phyloP scores from a whole-genome alignment of 2,329 filamentous ascomycete species.

The Aspergillus latus region DNA sequence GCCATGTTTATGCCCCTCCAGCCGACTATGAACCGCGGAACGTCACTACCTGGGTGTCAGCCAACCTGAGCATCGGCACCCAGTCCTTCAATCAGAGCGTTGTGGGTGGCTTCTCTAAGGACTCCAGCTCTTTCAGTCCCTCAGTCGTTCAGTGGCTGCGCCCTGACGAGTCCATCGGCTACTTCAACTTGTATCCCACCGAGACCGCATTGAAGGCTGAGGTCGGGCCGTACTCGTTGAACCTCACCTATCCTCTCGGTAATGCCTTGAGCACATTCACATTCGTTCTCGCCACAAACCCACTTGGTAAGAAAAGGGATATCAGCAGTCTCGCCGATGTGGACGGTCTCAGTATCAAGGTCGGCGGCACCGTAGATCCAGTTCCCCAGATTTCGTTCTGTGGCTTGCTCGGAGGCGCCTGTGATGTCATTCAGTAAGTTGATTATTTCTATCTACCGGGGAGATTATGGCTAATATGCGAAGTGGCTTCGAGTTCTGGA shows the following conservation, averaged over 20 bases:
- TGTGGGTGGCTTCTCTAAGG: constrained; percentile 56
- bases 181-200: constrained; percentile 39
- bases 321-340: constrained; percentile 15
- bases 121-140: constrained; percentile 57
- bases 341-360: constrained; percentile 16
- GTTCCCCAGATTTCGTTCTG: constrained; percentile 16
- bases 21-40: constrained; percentile 59
- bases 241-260: constrained; percentile 52
- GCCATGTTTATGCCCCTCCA: constrained; percentile 58
- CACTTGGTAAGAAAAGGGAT: constrained; percentile 15
- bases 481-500: constrained; percentile 17
- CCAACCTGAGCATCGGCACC: constrained; percentile 60
- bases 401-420: constrained; percentile 11
- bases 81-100: constrained; percentile 58
- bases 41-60: constrained; percentile 59
- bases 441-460: too few species aligned
- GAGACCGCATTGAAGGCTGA: constrained; percentile 44
- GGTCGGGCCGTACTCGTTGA: constrained; percentile 46
- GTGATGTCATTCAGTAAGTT: constrained; percentile 16
- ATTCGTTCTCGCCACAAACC: constrained; percentile 31
- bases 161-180: constrained; percentile 28
- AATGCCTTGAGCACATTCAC: constrained; percentile 34
- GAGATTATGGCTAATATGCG: not conserved
- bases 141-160: constrained; percentile 61
- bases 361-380: constrained; percentile 15